phyloP scores from a whole-genome alignment of 805 yeast species.

The Sugiyamaella valdiviana region DNA sequence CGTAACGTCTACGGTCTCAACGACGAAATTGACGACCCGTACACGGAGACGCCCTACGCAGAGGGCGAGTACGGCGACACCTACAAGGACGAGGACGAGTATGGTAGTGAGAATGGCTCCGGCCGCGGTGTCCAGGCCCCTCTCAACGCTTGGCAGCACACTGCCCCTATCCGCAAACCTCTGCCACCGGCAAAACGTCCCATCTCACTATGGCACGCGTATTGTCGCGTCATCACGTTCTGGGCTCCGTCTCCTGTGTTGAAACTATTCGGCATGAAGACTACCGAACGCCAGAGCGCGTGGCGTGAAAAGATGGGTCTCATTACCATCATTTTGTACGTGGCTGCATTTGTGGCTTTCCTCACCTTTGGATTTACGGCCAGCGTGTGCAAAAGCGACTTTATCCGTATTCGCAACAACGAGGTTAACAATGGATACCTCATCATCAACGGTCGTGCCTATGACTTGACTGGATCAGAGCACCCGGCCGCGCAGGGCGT shows the following conservation, averaged over 20 bases:
- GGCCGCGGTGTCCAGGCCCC: neutral
- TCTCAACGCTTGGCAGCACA: neutral
- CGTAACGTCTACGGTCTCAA: slow-evolving; percentile 54
- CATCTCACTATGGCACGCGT: slow-evolving; percentile 63
- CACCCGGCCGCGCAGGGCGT: slow-evolving; percentile 86
- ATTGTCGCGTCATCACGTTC: slow-evolving; percentile 75
- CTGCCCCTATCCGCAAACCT: neutral
- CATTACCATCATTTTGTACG: slow-evolving; percentile 60
- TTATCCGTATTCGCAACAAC: slow-evolving; percentile 49
- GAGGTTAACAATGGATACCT: slow-evolving; percentile 56
- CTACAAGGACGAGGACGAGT: neutral
- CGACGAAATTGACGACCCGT: slow-evolving; percentile 39
- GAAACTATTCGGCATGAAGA: slow-evolving; percentile 66
- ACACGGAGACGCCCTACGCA: neutral
- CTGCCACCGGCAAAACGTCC: neutral
- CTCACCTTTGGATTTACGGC: slow-evolving; percentile 86
- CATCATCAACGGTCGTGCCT: slow-evolving; percentile 78
- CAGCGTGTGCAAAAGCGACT: slow-evolving; percentile 59
- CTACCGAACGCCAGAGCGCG: slow-evolving; percentile 80
- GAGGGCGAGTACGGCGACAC: neutral
- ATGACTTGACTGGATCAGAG: slow-evolving; percentile 55
- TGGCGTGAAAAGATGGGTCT: slow-evolving; percentile 96
- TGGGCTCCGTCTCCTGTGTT: slow-evolving; percentile 85
- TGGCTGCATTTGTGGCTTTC: slow-evolving; percentile 77
- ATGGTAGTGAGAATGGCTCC: neutral